Conservation (phyloP, 768 basidiomycete species). For the Russula sp. region DNA sequence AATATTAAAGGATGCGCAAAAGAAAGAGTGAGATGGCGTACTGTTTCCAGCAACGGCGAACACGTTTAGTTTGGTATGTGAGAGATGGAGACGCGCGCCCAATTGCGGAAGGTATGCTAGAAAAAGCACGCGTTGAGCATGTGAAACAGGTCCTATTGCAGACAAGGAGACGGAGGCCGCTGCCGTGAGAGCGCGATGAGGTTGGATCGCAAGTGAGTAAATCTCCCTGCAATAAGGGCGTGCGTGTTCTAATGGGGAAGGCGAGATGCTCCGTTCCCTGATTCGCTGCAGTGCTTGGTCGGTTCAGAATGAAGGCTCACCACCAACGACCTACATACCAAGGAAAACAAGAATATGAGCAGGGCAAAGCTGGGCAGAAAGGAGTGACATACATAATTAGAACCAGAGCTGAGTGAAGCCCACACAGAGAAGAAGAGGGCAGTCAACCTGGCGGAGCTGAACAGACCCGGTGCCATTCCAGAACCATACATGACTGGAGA, state of each 20-base stretch:
- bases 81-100: conserved; percentile 67
- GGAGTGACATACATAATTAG: conserved; percentile 61
- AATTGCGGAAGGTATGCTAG: conserved; percentile 86
- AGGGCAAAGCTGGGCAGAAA: neutral
- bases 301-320: conserved; percentile 31
- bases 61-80: conserved; percentile 79
- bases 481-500: conserved; percentile 2
- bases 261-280: neutral
- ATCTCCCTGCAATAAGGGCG: neutral
- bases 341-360: neutral
- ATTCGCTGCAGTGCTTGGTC: neutral
- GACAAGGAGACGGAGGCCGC: neutral
- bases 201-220: too few species aligned
- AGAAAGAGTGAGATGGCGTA: conserved; percentile 37
- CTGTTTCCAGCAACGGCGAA: conserved; percentile 78
- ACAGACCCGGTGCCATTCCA: neutral
- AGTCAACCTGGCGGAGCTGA: conserved; percentile 17
- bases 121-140: conserved; percentile 10
- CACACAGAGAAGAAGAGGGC: conserved; percentile 54
- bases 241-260: neutral
- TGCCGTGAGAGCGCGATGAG: neutral
- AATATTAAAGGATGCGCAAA: conserved; percentile 6
- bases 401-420: conserved; percentile 62
- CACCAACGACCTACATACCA: conserved; percentile 40
- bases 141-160: neutral